A percentile compares a stretch with the other conserved stretches of the same genome.
Evolutionary conservation across 495 filamentous ascomycete species (phyloP).

Genomic region (Penicillium coffeae): DNA sequence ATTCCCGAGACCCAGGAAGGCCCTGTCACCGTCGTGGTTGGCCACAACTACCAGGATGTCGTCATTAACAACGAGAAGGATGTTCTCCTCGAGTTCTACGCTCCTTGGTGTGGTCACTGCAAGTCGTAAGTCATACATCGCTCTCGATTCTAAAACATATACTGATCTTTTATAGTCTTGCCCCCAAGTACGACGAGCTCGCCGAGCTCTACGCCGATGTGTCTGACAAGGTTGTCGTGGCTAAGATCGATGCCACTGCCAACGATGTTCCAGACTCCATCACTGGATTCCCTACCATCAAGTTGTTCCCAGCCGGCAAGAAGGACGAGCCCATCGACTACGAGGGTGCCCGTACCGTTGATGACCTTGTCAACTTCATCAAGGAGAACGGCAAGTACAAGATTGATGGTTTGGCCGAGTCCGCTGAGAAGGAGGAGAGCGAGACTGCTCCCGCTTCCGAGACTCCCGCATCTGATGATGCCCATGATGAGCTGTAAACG

Average conservation of each 20-base stretch:
- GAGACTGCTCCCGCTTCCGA: conserved; percentile 24
- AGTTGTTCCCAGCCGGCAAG: conserved; percentile 87
- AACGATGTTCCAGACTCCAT: conserved; percentile 98
- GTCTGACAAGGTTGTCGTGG: conserved; percentile 81
- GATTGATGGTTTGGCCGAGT: conserved; percentile 56
- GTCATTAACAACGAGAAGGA: conserved; percentile 95
- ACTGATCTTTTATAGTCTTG: conserved; percentile 39
- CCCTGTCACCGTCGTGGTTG: conserved; percentile 83
- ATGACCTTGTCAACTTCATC: conserved; percentile 92
- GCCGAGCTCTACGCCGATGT: conserved; percentile 70
- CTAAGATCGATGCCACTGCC: conserved; percentile 95
- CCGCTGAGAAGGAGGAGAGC: conserved; percentile 30
- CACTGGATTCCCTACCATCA: conserved; percentile 98
- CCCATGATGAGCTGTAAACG: conserved; percentile 44
- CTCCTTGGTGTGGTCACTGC: conserved; percentile 99
- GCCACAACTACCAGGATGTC: conserved; percentile 88
- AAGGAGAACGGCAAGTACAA: conserved; percentile 91
- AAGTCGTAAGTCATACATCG: conserved; percentile 59
- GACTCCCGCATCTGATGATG: conserved; percentile 28
- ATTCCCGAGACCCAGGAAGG: conserved; percentile 94
- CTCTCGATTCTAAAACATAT: not conserved
- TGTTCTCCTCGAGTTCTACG: conserved; percentile 97
- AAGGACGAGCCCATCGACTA: conserved; percentile 86
- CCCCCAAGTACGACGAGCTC: conserved; percentile 78
- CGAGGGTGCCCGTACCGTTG: conserved; percentile 80